Conservation (phyloP, 768 basidiomycete species). For the Clavulina sp. region DNA sequence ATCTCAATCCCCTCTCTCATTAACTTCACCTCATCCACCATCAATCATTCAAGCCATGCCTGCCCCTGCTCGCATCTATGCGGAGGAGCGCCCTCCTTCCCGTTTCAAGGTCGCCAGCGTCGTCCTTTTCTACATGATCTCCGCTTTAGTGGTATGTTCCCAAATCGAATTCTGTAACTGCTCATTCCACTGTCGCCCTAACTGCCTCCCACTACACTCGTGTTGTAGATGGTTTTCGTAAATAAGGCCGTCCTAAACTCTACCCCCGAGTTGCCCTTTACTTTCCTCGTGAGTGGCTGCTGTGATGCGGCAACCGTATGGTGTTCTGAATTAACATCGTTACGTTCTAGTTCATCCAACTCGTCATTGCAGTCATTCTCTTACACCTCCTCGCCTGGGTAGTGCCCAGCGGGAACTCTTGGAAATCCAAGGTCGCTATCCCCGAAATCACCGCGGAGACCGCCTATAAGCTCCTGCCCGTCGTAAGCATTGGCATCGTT, state of each 20-base stretch:
- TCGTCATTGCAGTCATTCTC: constrained; percentile 48
- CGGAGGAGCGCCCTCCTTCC: constrained; percentile 3
- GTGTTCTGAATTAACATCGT: not conserved
- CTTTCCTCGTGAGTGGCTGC: constrained; percentile 33
- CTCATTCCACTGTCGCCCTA: too few species aligned
- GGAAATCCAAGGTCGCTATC: constrained; percentile 29
- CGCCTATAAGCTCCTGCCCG: constrained; percentile 31
- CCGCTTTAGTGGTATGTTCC: constrained; percentile 49
- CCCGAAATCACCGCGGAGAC: constrained; percentile 31
- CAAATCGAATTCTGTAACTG: constrained; percentile 2
- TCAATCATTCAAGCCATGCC: not conserved
- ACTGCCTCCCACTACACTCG: too few species aligned
- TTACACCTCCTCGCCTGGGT: constrained; percentile 37
- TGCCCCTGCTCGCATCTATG: not conserved
- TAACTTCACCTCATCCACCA: too few species aligned
- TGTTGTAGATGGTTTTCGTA: constrained; percentile 33
- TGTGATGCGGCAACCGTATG: not conserved
- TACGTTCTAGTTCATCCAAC: constrained; percentile 29
- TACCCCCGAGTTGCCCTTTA: constrained; percentile 44
- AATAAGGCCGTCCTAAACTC: constrained; percentile 62
- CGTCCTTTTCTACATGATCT: constrained; percentile 60
- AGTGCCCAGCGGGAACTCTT: constrained; percentile 13
- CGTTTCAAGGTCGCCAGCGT: constrained; percentile 39
- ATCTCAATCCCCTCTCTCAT: too few species aligned
- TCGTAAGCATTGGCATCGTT: not conserved